A percentile compares a stretch with the other conserved stretches of the same genome.
phyloP scores from a whole-genome alignment of 140 eudicot species.

The Oenanthe javanica region DNA sequence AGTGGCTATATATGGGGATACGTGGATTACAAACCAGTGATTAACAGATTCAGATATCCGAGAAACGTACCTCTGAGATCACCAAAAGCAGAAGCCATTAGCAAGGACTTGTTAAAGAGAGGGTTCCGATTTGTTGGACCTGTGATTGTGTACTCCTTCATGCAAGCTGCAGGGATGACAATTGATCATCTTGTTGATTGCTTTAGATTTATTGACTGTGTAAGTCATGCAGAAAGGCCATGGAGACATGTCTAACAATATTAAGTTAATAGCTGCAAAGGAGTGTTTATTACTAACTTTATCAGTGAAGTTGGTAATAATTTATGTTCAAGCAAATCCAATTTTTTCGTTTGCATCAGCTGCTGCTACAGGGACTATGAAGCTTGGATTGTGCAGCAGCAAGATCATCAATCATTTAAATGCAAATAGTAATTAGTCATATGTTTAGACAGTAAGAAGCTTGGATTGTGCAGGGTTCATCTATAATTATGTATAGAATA shows the following conservation, averaged over 20 bases:
- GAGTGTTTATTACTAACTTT: constrained; percentile 10
- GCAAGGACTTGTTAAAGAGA: constrained; percentile 71
- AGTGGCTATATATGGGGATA: constrained; percentile 91
- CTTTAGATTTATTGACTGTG: constrained; percentile 77
- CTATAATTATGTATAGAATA: not conserved
- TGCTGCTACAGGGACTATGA: constrained; percentile 6
- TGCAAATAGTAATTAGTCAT: not conserved
- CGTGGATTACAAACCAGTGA: constrained; percentile 73
- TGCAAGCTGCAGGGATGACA: constrained; percentile 97
- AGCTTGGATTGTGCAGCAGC: constrained; percentile 14
- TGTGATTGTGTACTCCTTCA: constrained; percentile 84
- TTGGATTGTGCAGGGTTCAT: not conserved
- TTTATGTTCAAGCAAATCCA: constrained; percentile 7
- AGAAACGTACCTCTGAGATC: constrained; percentile 88
- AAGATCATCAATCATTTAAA: not conserved
- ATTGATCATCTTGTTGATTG: constrained; percentile 98
- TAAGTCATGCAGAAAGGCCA: constrained; percentile 90
- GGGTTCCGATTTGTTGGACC: constrained; percentile 95
- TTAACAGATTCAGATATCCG: constrained; percentile 73
- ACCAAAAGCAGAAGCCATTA: constrained; percentile 81
- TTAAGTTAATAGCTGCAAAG: not conserved
- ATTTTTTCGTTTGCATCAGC: constrained; percentile 8
- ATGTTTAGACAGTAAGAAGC: not conserved
- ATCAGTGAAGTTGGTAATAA: constrained; percentile 1
- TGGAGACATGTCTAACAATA: constrained; percentile 84